phyloP scores from a whole-genome alignment of 768 basidiomycete species.

The Tulasnella sp. region DNA sequence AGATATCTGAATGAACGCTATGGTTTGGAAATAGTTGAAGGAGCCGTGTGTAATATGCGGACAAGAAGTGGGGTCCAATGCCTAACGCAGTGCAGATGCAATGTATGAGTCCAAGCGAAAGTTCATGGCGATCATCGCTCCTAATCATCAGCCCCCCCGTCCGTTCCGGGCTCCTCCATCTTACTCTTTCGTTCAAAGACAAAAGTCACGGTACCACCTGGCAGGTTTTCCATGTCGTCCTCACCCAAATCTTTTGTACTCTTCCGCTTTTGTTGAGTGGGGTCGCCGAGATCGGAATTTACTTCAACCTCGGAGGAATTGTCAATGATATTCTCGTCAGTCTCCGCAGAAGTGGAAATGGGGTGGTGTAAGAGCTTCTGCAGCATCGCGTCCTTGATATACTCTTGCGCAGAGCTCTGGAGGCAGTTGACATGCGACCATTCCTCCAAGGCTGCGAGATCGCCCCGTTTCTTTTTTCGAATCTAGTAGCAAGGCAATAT shows the following conservation, averaged over 20 bases:
- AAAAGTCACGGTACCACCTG: conserved; percentile 64
- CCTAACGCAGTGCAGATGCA: background rate
- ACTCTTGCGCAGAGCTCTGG: conserved; percentile 31
- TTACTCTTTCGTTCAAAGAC: conserved; percentile 50
- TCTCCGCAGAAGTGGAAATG: conserved; percentile 17
- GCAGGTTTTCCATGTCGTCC: conserved; percentile 36
- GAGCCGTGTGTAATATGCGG: no score
- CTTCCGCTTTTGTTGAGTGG: conserved; percentile 28
- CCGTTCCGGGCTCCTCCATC: background rate
- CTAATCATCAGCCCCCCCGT: background rate
- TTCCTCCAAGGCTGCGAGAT: conserved; percentile 54
- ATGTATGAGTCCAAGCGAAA: background rate
- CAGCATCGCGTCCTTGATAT: conserved; percentile 57
- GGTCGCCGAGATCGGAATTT: conserved; percentile 3
- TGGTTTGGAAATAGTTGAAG: background rate
- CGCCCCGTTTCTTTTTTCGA: conserved; percentile 52
- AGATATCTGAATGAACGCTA: background rate
- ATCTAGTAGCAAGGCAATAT: conserved; percentile 33
- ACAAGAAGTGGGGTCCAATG: no score
- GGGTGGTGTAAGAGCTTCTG: conserved; percentile 31
- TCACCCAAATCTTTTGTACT: conserved; percentile 24
- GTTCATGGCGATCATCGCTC: background rate
- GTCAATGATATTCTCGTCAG: conserved; percentile 12
- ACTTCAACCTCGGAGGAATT: background rate
- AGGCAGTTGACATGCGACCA: conserved; percentile 83